Percentiles rank a stretch among this genome's conserved stretches.
Evolutionary conservation across 805 yeast species (phyloP).

Genomic region (Monosporozyma unispora): DNA sequence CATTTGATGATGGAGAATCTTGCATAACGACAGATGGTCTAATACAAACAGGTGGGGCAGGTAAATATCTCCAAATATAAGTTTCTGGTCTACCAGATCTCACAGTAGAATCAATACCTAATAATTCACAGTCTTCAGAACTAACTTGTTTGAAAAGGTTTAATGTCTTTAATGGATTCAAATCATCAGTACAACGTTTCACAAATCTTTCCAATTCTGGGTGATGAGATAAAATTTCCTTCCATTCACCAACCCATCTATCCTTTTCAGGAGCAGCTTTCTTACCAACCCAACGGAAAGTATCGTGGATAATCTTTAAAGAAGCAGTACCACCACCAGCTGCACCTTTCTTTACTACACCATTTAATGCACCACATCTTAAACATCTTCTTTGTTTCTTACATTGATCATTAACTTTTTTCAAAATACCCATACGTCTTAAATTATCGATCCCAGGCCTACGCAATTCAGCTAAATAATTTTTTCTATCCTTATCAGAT

Average conservation of each 20-base stretch:
- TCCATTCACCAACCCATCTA: conserved; percentile 81
- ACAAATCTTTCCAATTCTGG: conserved; percentile 86
- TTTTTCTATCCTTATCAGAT: conserved; percentile 61
- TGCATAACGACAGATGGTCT: conserved; percentile 95
- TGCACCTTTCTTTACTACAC: conserved; percentile 95
- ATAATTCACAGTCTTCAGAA: conserved; percentile 82
- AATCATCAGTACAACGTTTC: conserved; percentile 82
- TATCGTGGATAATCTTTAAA: conserved; percentile 88
- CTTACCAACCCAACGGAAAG: conserved; percentile 92
- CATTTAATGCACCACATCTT: conserved; percentile 80
- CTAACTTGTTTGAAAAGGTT: conserved; percentile 77
- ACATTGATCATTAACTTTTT: conserved; percentile 81
- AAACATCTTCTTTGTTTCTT: conserved; percentile 90
- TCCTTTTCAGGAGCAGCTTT: conserved; percentile 75
- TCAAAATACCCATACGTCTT: conserved; percentile 82
- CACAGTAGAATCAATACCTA: conserved; percentile 75
- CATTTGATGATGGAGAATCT: conserved; percentile 82
- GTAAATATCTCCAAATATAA: conserved; percentile 93
- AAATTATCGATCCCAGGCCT: conserved; percentile 84
- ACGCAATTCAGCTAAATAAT: conserved; percentile 68
- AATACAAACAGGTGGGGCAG: conserved; percentile 98
- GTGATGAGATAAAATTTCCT: conserved; percentile 57
- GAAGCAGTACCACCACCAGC: conserved; percentile 90
- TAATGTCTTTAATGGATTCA: conserved; percentile 84
- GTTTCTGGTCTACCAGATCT: conserved; percentile 91